Conservation (phyloP, 441 rosid species). For the Omphalea diandra region DNA sequence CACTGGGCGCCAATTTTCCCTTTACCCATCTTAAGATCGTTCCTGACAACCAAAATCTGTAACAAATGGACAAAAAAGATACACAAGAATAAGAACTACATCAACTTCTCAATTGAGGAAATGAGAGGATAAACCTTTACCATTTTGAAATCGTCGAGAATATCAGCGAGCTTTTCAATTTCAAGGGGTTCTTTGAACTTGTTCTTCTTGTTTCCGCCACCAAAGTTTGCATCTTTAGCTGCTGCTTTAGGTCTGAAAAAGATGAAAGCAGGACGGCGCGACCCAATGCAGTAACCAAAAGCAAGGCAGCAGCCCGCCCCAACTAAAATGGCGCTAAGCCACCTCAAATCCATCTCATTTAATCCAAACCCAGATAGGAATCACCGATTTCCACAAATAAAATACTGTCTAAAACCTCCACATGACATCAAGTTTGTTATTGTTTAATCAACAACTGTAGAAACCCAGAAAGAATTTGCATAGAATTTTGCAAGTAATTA, state of each 20-base stretch:
- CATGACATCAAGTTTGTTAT: neutral
- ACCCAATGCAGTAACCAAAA: slow-evolving; percentile 77
- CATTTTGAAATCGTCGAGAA: slow-evolving; percentile 89
- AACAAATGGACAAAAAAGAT: neutral
- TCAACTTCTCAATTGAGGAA: neutral
- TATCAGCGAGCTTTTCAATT: slow-evolving; percentile 82
- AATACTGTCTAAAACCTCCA: neutral
- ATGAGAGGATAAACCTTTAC: slow-evolving; percentile 31
- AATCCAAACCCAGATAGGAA: neutral
- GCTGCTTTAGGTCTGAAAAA: slow-evolving; percentile 32
- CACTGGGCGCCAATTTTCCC: slow-evolving; percentile 98
- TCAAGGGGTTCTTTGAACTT: slow-evolving; percentile 57
- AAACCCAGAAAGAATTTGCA: neutral
- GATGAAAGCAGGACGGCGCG: slow-evolving; percentile 41
- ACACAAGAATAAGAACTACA: neutral
- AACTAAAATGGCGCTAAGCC: slow-evolving; percentile 75
- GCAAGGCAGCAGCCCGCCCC: slow-evolving; percentile 86
- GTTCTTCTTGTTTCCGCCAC: slow-evolving; percentile 28
- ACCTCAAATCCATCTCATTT: slow-evolving; percentile 59
- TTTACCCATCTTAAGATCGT: slow-evolving; percentile 98
- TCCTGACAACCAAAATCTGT: slow-evolving; percentile 90
- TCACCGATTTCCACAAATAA: neutral
- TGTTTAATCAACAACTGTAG: neutral
- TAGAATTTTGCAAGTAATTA: no score
- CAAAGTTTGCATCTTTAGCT: slow-evolving; percentile 24